A percentile compares a stretch with the other conserved stretches of the same genome.
Evolutionary conservation across 805 yeast genomes (phyloP).

Genomic region (Candida cerambycidarum): DNA sequence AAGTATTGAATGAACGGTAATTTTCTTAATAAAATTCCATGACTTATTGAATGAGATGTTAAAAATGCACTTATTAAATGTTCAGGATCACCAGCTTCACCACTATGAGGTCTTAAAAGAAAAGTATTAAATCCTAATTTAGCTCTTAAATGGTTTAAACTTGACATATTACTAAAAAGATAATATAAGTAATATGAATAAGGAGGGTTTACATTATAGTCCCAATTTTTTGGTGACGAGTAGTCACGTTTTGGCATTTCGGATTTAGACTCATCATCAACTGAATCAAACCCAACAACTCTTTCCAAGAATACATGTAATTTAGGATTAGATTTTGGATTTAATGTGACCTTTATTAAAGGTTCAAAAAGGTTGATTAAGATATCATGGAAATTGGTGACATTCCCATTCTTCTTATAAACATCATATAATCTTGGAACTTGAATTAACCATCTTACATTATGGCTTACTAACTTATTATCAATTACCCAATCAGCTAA

Average conservation of each 20-base stretch:
- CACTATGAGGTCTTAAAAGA: slow-evolving; percentile 96
- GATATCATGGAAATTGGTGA: slow-evolving; percentile 71
- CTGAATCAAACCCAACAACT: slow-evolving; percentile 97
- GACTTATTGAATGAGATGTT: slow-evolving; percentile 89
- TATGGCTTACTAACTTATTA: slow-evolving; percentile 85
- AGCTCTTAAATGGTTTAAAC: slow-evolving; percentile 81
- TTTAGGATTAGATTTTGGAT: slow-evolving; percentile 90
- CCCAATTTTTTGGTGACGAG: slow-evolving; percentile 88
- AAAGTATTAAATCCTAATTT: slow-evolving; percentile 79
- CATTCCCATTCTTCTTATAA: slow-evolving; percentile 74
- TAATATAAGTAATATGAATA: slow-evolving; percentile 93
- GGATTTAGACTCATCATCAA: slow-evolving; percentile 93
- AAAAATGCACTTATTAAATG: slow-evolving; percentile 88
- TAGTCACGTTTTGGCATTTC: slow-evolving; percentile 81
- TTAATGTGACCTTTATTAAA: slow-evolving; percentile 80
- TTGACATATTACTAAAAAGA: slow-evolving; percentile 79
- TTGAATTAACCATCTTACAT: slow-evolving; percentile 96
- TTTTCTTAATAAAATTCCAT: slow-evolving; percentile 90
- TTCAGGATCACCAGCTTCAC: slow-evolving; percentile 99
- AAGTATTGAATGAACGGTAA: slow-evolving; percentile 93
- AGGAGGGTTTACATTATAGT: slow-evolving; percentile 82
- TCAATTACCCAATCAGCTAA: slow-evolving; percentile 94
- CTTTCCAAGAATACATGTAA: slow-evolving; percentile 84
- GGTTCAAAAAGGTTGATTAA: slow-evolving; percentile 82
- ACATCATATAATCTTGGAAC: slow-evolving; percentile 91